Evolutionary conservation across 441 rosid genomes (phyloP), one percentile per base, ranked within the genome.

Genomic region (Populus hybrid): DNA sequence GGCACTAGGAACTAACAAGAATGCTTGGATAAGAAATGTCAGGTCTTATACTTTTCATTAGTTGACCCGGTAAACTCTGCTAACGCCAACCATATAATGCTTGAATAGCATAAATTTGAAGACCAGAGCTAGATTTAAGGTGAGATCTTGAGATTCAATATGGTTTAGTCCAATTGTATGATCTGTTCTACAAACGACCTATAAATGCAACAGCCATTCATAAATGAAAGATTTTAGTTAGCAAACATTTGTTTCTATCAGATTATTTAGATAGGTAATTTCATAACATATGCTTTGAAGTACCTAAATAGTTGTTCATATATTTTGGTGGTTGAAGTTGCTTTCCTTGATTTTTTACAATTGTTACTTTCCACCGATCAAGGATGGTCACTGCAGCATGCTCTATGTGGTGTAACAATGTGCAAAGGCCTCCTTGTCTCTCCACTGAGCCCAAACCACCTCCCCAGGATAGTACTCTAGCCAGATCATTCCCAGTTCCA

Each of bases 401-500:
- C 83, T 96, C 99, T 80, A 94, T 91, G 72, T 92, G 88, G 36
- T 90, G 87, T 83, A 96, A 84, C 61, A 94, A 83, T 32, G 91
- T 88, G 79, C 86, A 91, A 59, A 96, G 92, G 70, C 99, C 99
- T 77, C 99, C 98, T 78, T 91, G 97, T 85, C 91, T 91, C 90
- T 91, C 97, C 71, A 92, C 88, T 75, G 96, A 84, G 53, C 97
- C 94, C 89, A 96, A 85, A 78, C 98, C 99, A 80, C 96, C 94
- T 79, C 98, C 98, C 98, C 98, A 96, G 42, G 91, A 91, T 67
- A 96, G 88, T 75, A 94, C 96, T 80, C 98, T 92, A 75, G 98
- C 94, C 71, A 96, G 87, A 89, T 96, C 99, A 90, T 96, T 96
- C 79, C 99, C 99, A 21, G 98, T 96, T 84, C 98, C 99, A 72